Evolutionary conservation across 1,284 basidiomycete genomes (phyloP).

Genomic region (Heterobasidion annosum): DNA sequence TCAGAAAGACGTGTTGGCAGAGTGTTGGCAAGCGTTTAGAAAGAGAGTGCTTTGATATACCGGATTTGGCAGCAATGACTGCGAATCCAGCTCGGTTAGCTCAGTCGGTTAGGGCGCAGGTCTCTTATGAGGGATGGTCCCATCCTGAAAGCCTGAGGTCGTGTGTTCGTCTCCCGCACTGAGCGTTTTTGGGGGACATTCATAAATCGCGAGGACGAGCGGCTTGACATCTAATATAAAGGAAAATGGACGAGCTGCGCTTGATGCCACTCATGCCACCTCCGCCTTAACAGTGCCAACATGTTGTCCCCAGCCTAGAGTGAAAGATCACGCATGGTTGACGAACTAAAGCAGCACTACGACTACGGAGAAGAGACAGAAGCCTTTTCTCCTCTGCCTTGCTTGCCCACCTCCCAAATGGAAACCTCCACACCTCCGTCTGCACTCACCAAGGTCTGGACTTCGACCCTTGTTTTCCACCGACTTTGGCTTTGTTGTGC

Average conservation of each 20-base stretch:
- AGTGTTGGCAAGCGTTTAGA: no score
- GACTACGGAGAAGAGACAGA: background rate
- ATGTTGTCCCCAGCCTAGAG: background rate
- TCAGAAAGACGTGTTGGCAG: no score
- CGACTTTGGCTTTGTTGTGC: constrained; percentile 39
- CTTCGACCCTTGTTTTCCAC: constrained; percentile 47
- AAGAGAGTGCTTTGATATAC: no score
- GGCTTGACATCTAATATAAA: background rate
- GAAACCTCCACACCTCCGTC: constrained; percentile 43
- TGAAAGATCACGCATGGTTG: background rate
- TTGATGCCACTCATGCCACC: background rate
- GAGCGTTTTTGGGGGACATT: background rate
- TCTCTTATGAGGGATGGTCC: constrained; percentile 1
- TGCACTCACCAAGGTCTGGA: constrained; percentile 52
- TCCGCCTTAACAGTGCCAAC: background rate
- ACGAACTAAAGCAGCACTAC: background rate
- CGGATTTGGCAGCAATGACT: no score
- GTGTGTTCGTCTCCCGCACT: background rate
- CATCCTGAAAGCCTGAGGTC: background rate
- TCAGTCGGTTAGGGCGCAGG: constrained; percentile 3
- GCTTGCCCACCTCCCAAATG: constrained; percentile 37
- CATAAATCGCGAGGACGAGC: background rate
- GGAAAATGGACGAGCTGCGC: background rate
- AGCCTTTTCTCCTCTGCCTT: constrained; percentile 10
- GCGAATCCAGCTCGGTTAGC: background rate